Conservation (phyloP, 768 basidiomycete species). For the Termitomyces sp. region DNA sequence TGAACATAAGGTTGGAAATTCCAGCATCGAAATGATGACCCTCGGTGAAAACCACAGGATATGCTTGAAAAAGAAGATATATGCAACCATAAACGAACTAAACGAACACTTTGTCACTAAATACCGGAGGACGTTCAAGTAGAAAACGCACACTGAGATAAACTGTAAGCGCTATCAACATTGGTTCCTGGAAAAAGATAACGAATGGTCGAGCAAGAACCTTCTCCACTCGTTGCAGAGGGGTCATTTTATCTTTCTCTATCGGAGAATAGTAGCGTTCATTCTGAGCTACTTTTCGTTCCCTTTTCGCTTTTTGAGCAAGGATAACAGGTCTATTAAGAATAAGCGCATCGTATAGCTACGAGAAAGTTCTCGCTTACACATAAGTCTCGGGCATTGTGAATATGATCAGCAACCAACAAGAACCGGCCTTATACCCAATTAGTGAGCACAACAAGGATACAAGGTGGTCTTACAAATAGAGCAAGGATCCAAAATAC, state of each 20-base stretch:
- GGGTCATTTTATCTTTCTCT: constrained; percentile 33
- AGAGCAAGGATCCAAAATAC: constrained; percentile 59
- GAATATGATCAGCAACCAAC: constrained; percentile 42
- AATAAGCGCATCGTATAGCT: not conserved
- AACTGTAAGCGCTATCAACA: constrained; percentile 53
- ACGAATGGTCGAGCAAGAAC: constrained; percentile 55
- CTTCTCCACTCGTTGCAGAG: constrained; percentile 35
- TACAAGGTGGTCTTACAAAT: constrained; percentile 33
- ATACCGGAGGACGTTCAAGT: not conserved
- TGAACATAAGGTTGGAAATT: constrained; percentile 51
- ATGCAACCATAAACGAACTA: constrained; percentile 61
- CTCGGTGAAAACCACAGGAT: constrained; percentile 38
- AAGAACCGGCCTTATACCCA: constrained; percentile 37
- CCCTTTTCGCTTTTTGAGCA: constrained; percentile 40
- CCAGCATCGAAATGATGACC: constrained; percentile 50
- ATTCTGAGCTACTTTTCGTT: constrained; percentile 49
- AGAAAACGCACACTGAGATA: constrained; percentile 50
- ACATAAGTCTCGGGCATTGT: constrained; percentile 65
- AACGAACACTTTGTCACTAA: not conserved
- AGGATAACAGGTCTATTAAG: constrained; percentile 46
- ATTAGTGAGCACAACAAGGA: not conserved
- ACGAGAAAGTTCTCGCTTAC: constrained; percentile 21
- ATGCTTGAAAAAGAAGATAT: constrained; percentile 48
- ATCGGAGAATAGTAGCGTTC: constrained; percentile 44
- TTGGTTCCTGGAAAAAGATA: constrained; percentile 53